Base-by-base conservation (phyloP, 2,329 filamentous ascomycete species). In the Botrytis byssoidea region DNA sequence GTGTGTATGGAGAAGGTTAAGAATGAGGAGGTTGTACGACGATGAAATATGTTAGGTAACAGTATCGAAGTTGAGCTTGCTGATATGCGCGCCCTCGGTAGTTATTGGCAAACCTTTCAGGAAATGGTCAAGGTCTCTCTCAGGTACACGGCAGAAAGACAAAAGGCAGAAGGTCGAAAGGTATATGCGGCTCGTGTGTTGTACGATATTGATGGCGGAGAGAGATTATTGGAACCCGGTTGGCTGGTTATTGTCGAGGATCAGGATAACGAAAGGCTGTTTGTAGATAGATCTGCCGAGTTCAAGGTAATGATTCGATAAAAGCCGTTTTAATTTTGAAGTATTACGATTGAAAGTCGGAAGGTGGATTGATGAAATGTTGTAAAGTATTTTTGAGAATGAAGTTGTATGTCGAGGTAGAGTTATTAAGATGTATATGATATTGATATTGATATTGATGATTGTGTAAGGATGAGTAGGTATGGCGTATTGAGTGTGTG, bases 221-320 rank as follows among this genome's bases (percentile, higher is more conserved):
- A 55, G 29, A 16, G 44, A 48, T 29, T 42, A 20, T 71, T 42
- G 48, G 37, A 35, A 72, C 20, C 70, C 63, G 70, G 70, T 71
- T 66, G 72, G 72, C 35, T 71, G 67, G 59, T 51, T 70, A 61
- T 64, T 64, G 59, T 73, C 40, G 71, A 70, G 71, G 57, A 25
- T 60, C 67, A 51, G 55, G 51, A 63, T 63, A 73, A 73, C 25
- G 71, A 69, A 70, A 37, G 40, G 42, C n/a, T 48, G 51, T 40
- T 57, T 68, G 69, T 40, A 55, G 69, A 48, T 55, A 37, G 35
- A 65, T 51, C 69, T 71, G 69, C 69, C 69, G 40, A 65, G 69
- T 51, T 71, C 69, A 64, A 64, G 32, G 51, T 48, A 51, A 71
- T 65, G 59, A 64, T 55, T 71, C 57, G 44, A 71, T 18, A 29